Base-by-base conservation (phyloP, 768 basidiomycete species). In the Gelatoporia subvermispora region DNA sequence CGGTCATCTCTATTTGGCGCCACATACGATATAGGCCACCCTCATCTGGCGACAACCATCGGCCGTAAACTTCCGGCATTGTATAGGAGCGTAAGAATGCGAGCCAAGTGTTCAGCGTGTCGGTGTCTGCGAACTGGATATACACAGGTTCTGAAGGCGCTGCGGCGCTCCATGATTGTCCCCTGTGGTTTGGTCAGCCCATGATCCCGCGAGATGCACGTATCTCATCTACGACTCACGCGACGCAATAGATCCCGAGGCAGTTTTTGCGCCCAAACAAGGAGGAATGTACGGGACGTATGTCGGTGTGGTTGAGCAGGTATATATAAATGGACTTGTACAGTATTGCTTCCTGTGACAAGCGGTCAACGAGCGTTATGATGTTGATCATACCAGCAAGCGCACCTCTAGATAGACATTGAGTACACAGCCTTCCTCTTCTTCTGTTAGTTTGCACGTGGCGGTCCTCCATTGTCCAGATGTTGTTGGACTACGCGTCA, bases 21-120 rank as follows among this genome's bases (percentile, higher is more conserved):
- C 88, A 93, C 79, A 93, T 86, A 47, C 91, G 82, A 66, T 88
- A 91, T 10, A 86, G 78, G 7, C 89, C 89, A 37, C 84, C 86
- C 51, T 83, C 82, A 43, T 65, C 59, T 18, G 78, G 72, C 35
- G 71, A 70, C 54, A 74, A 70, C 61, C 74, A 68, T 54, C 73
- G 72, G 28, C 85, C 88, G 60, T 90, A 88, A 47, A 85, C 79
- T 65, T 92, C 90, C 1, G 88, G 84, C 43, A 76, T 75, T 11
- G 92, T 84, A 64, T 87, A 91, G 3, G 90, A 88, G 50, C 83
- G 81, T 47, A 93, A 72, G 43, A 93, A 78, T 20, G 84, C 81
- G 41, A 88, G 72, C 90, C 92, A 94, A 2, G 83, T 79, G 54
- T 82, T 77, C 57, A 80, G 78, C 7, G 71, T 65, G 46, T 89